phyloP scores from a whole-genome alignment of 768 basidiomycete genomes.

The Omphalotus guepiniiformis region DNA sequence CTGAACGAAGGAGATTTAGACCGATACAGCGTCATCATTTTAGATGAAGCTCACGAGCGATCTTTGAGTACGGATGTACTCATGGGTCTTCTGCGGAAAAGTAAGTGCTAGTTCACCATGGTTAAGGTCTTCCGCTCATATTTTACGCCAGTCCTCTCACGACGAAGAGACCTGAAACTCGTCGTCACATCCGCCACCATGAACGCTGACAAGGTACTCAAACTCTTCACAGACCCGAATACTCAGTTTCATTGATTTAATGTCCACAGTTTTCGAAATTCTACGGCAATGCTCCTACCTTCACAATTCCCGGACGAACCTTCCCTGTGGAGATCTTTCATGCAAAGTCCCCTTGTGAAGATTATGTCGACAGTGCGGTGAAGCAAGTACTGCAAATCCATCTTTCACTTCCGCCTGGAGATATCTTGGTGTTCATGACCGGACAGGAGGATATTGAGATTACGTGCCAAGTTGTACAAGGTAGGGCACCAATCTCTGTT shows the following conservation, averaged over 20 bases:
- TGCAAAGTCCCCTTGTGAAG: slow-evolving; percentile 96
- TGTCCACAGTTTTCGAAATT: slow-evolving; percentile 84
- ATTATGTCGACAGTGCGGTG: slow-evolving; percentile 97
- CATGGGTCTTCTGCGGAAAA: slow-evolving; percentile 93
- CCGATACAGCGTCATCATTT: slow-evolving; percentile 92
- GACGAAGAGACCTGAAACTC: slow-evolving; percentile 89
- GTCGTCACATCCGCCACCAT: slow-evolving; percentile 99
- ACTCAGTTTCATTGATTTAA: too few relatives aligned
- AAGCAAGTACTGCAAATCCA: slow-evolving; percentile 98
- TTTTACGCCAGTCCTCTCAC: slow-evolving; percentile 60
- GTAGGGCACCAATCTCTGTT: slow-evolving; percentile 33
- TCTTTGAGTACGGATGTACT: slow-evolving; percentile 96
- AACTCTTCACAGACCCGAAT: too few relatives aligned
- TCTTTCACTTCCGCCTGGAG: slow-evolving; percentile 86
- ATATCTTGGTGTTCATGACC: slow-evolving; percentile 98
- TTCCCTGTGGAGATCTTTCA: slow-evolving; percentile 98
- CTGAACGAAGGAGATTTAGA: slow-evolving; percentile 98
- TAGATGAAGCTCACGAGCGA: slow-evolving; percentile 99
- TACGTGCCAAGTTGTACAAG: slow-evolving; percentile 91
- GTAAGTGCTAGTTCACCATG: slow-evolving; percentile 39
- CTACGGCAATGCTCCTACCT: slow-evolving; percentile 92
- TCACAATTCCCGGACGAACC: slow-evolving; percentile 87
- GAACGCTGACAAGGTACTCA: slow-evolving; percentile 99
- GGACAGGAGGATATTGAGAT: slow-evolving; percentile 99
- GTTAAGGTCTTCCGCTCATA: slow-evolving; percentile 5